Evolutionary conservation across 805 yeast species (phyloP).

Genomic region (Ogataea philodendri): DNA sequence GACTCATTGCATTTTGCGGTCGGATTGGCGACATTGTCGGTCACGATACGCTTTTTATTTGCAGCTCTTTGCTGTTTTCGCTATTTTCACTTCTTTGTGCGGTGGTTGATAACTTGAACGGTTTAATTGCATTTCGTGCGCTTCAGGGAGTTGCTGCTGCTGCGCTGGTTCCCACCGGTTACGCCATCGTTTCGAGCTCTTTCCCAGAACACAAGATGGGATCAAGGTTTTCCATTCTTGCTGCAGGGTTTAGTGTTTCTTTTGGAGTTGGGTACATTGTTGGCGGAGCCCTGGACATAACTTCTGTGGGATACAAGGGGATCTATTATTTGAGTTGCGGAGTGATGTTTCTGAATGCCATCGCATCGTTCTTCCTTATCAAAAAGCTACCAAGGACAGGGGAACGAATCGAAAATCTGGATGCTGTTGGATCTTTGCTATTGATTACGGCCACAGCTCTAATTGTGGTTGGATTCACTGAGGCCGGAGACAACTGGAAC

Average conservation of each 20-base stretch:
- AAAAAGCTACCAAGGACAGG: conserved; percentile 30
- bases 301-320: conserved; percentile 40
- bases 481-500: conserved; percentile 45
- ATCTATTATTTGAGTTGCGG: conserved; percentile 39
- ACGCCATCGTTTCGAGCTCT: conserved; percentile 27
- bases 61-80: conserved; percentile 17
- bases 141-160: conserved; percentile 46
- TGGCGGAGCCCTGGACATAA: conserved; percentile 44
- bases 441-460: conserved; percentile 38
- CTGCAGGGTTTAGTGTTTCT: conserved; percentile 21
- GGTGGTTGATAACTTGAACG: conserved; percentile 33
- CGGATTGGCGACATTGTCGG: conserved; percentile 43
- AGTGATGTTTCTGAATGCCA: conserved; percentile 18
- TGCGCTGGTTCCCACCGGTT: conserved; percentile 36
- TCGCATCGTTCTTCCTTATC: conserved; percentile 23
- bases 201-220: conserved; percentile 31
- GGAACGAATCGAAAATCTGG: conserved; percentile 32
- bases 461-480: conserved; percentile 43
- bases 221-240: conserved; percentile 25
- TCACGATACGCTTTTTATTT: conserved; percentile 31
- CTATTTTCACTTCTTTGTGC: conserved; percentile 38
- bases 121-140: conserved; percentile 42
- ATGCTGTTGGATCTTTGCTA: conserved; percentile 35
- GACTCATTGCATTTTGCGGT: conserved; percentile 43
- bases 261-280: conserved; percentile 41